Conservation (phyloP, 2,329 filamentous ascomycete species). For the Monosporascus sp. region DNA sequence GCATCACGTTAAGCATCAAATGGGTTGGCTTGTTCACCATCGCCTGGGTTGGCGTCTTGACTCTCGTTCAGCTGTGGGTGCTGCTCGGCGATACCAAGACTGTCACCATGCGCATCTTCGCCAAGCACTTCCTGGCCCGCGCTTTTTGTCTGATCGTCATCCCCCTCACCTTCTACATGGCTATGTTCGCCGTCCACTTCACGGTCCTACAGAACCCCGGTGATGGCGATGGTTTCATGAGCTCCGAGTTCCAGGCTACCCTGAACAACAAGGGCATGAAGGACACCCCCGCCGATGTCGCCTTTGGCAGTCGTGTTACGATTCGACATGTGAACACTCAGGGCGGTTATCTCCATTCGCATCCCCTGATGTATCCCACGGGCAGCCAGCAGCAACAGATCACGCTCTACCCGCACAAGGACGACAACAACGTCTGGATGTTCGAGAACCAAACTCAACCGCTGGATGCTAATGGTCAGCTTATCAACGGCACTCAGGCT, state of each 20-base stretch:
- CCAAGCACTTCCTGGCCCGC: slow-evolving; percentile 91
- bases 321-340: slow-evolving; percentile 96
- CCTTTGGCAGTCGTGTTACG: slow-evolving; percentile 77
- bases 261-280: slow-evolving; percentile 96
- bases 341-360: slow-evolving; percentile 94
- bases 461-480: slow-evolving; percentile 65
- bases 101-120: slow-evolving; percentile 77
- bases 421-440: slow-evolving; percentile 94
- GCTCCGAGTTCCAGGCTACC: slow-evolving; percentile 96
- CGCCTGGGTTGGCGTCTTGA: slow-evolving; percentile 92
- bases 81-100: slow-evolving; percentile 83
- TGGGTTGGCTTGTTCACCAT: slow-evolving; percentile 99
- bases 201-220: slow-evolving; percentile 88
- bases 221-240: slow-evolving; percentile 99
- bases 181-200: slow-evolving; percentile 97
- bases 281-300: slow-evolving; percentile 87
- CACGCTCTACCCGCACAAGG: slow-evolving; percentile 97
- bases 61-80: slow-evolving; percentile 88
- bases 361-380: slow-evolving; percentile 93
- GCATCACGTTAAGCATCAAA: slow-evolving; percentile 91
- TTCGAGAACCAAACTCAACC: slow-evolving; percentile 96
- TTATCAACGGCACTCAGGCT: slow-evolving; percentile 73
- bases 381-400: slow-evolving; percentile 99
- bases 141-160: slow-evolving; percentile 88
- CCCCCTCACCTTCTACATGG: slow-evolving; percentile 84